These are phyloP conservation scores for Rosa rugosa DNA, from an alignment of 306 rosid species.

Conservation along the genomic window DNA sequence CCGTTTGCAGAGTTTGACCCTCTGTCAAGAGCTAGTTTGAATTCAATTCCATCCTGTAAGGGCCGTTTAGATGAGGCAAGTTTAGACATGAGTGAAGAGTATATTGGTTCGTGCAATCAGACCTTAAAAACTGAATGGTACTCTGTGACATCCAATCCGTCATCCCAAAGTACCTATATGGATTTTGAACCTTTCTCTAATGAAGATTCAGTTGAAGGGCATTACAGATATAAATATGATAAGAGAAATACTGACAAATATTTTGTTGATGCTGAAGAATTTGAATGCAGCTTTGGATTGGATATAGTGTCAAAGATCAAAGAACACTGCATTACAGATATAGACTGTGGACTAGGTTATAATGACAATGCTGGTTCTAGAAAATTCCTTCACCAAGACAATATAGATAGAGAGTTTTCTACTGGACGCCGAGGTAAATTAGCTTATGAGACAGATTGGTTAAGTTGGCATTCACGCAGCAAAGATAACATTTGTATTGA, in stretches of 20 bases:
- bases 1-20: conserved; percentile 39
- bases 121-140: conserved; percentile 38
- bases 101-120: conserved; percentile 34
- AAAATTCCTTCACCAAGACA: conserved; percentile 32
- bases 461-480: conserved; percentile 27
- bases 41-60: conserved; percentile 21
- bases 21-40: conserved; percentile 24
- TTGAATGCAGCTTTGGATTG: conserved; percentile 31
- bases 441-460: conserved; percentile 38
- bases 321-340: conserved; percentile 35
- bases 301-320: conserved; percentile 32
- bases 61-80: conserved; percentile 36
- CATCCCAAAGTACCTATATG: conserved; percentile 37
- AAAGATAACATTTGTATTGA: conserved; percentile 30
- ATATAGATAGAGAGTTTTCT: conserved; percentile 26
- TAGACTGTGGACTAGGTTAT: conserved; percentile 30
- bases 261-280: conserved; percentile 35
- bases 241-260: conserved; percentile 24
- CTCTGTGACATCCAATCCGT: conserved; percentile 27
- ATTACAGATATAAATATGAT: conserved; percentile 32
- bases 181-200: conserved; percentile 35
- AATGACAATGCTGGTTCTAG: conserved; percentile 36
- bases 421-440: conserved; percentile 33
- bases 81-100: conserved; percentile 30
- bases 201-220: conserved; percentile 34